These are phyloP conservation scores for Tetracentron sinense DNA, from an alignment of 164 flowering plant species.

Conservation along the genomic window DNA sequence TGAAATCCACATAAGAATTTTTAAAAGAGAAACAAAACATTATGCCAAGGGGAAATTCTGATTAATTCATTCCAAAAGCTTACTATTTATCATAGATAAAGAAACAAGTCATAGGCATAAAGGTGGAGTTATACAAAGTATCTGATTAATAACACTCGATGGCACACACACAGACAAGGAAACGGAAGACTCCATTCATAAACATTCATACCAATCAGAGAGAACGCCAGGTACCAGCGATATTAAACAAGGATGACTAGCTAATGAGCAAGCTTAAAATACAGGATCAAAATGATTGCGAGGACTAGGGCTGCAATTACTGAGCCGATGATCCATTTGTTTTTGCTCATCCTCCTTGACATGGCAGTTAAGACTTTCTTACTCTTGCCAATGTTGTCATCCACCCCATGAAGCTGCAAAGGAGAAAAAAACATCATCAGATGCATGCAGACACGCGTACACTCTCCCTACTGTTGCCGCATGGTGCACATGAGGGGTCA, in stretches of 20 bases:
- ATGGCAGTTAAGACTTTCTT: constrained; percentile 49
- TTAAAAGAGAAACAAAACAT: too few species aligned
- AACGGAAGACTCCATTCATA: neutral
- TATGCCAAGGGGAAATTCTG: too few species aligned
- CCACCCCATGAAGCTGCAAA: constrained; percentile 66
- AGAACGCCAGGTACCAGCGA: too few species aligned
- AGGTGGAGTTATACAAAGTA: too few species aligned
- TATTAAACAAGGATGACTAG: neutral
- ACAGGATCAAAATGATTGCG: constrained; percentile 42
- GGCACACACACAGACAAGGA: neutral
- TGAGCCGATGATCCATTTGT: constrained; percentile 50
- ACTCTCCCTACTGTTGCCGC: too few species aligned
- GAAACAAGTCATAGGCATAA: too few species aligned
- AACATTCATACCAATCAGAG: neutral
- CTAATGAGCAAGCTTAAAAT: constrained; percentile 44
- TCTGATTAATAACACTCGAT: neutral
- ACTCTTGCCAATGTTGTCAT: constrained; percentile 59
- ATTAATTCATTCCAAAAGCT: too few species aligned
- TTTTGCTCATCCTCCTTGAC: constrained; percentile 53
- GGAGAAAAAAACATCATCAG: neutral
- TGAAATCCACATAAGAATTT: too few species aligned
- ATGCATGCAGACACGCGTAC: neutral
- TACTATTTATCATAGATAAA: too few species aligned
- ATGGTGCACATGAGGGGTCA: neutral
- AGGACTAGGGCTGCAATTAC: constrained; percentile 41